Conservation (phyloP, 78 protist genomes). For the Capsaspora owczarzaki region DNA sequence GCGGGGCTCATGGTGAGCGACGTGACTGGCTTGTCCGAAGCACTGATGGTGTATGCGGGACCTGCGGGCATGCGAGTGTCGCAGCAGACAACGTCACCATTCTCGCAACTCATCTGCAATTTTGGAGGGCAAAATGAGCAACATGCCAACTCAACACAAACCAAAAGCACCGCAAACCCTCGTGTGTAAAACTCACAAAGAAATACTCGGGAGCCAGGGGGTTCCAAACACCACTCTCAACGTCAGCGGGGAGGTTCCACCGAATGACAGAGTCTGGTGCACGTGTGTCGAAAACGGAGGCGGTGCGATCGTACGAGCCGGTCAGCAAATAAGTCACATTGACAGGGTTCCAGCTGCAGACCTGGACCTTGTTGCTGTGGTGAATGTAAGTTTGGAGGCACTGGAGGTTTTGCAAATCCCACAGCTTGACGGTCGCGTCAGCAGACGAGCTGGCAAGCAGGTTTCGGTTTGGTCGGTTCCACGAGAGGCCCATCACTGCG, state of each 20-base stretch:
- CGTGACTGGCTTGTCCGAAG: not conserved
- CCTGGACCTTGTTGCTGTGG: conserved; percentile 38
- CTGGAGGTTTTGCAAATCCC: conserved; percentile 35
- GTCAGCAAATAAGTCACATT: conserved; percentile 27
- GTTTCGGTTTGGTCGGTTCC: conserved; percentile 29
- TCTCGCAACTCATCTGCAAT: conserved; percentile 1
- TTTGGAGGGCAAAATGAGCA: not conserved
- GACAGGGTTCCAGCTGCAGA: conserved; percentile 20
- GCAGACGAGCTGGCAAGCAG: conserved; percentile 65
- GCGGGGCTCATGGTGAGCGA: not conserved
- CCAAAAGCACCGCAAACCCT: too few relatives aligned
- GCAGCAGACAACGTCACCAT: not conserved
- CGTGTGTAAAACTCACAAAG: not conserved
- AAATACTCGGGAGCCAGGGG: not conserved
- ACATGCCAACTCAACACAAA: not conserved
- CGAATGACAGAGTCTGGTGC: not conserved
- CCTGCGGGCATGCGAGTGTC: not conserved
- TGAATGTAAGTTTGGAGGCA: conserved; percentile 40
- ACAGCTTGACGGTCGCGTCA: conserved; percentile 54
- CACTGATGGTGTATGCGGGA: not conserved
- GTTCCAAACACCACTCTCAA: not conserved
- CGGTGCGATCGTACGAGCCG: conserved; percentile 26
- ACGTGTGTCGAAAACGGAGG: conserved; percentile 20
- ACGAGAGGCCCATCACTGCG: conserved; percentile 56
- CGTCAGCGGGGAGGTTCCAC: not conserved